Evolutionary conservation across 495 filamentous ascomycete genomes (phyloP), one percentile per base, ranked within the genome.

Genomic region (Aspergillus baeticus): DNA sequence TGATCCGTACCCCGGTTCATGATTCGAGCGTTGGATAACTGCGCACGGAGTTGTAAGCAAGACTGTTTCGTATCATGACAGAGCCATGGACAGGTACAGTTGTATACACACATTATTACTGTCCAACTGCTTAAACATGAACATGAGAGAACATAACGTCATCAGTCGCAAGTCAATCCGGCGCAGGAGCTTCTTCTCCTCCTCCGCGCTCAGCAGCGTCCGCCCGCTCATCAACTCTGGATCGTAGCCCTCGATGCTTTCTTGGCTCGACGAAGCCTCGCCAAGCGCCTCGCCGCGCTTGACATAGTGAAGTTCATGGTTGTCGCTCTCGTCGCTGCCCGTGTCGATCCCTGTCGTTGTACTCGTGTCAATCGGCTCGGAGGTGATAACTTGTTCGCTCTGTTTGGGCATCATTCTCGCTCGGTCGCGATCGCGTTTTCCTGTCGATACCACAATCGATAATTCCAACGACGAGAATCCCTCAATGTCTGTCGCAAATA

Each of bases 81-180:
- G 1, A 2, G 20, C 43, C 3, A 13, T 22, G 10, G 13, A 5
- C 42, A 22, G 5, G 20, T 26, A 6, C 45, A 63, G 67, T 29
- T 29, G 26, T 29, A 29, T 29, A 29, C 26, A 8, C 26, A 74
- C 72, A 63, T 79, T 79, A 23, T 67, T 70, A 3, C 61, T 57
- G 26, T 77, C 74, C 23, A 77, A 33, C 33, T 69, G 75, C 55
- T 77, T 76, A 50, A 79, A 69, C 67, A 77, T 67, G 56, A 73
- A 79, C 13, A 79, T 74, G 1, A 77, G 45, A 5, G 73, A 71
- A 13, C 69, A 70, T 10, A 79, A 58, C 7, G 73, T 68, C 63
- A 77, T 71, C 1, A 78, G 57, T 15, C 71, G 72, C 74, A 70
- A 77, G 48, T 78, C 76, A n/a, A 77, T 72, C 17, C 72, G 64